Evolutionary conservation across 768 basidiomycete genomes (phyloP), one percentile per base, ranked within the genome.

Genomic region (Coprinopsis cinerea): DNA sequence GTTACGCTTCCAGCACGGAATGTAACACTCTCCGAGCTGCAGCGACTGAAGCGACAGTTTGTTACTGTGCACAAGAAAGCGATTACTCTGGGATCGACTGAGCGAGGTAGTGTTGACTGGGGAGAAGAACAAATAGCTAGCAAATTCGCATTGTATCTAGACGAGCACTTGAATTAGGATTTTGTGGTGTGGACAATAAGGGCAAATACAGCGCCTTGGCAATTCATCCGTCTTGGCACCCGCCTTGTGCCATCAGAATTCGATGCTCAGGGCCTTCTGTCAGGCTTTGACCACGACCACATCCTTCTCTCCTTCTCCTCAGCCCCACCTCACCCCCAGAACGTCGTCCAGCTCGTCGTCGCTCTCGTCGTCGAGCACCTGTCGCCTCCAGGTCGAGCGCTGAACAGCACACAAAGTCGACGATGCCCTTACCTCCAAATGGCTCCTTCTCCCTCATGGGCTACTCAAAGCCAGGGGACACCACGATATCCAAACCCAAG

Each of bases 1-100:
- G 67, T 95, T 44, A 70, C 67, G 11, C 77, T 95, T 15, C 88
- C 90, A 0, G 61, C 77, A 32, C 82, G 89, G 4, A 75, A 75
- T 51, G 55, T 96, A 24, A 92, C 92, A 30, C 73, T 97, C 4
- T 83, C 88, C 0, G 92, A 95, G 67, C 72, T 96, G 48, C 93
- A 95, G 63, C 75, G 94, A 24, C 68, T 87, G 36, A 97, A 95
- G 63, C 75, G 94, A 36, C 93, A 97, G 63, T 98, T 95, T 60
- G 86, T 95, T 26, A 79, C 81, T 2, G 76, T 90, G 27, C 92
- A 97, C 63, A 91, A 88, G 62, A 92, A 91, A 57, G 91, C 90
- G 5, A 84, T 92, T 49, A 89, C 85, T 1, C 76, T 90, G 5
- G 89, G 89, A 13, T 83, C 83, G 14, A 86, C 80, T 4, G 89